Evolutionary conservation across 2,329 filamentous ascomycete species (phyloP), one percentile per base, ranked within the genome.

Genomic region (Amauroascus niger): DNA sequence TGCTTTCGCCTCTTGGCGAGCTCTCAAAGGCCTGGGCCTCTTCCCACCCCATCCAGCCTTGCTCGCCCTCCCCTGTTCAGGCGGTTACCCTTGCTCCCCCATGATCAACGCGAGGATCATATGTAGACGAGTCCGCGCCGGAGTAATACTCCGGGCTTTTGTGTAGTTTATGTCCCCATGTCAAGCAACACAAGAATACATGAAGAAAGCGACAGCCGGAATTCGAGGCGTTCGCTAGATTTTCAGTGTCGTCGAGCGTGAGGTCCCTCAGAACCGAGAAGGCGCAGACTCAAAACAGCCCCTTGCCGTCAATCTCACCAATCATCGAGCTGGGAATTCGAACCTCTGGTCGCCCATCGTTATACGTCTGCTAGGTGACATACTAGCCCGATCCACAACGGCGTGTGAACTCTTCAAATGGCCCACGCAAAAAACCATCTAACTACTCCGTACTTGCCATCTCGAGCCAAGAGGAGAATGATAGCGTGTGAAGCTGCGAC

Each of bases 31-130:
- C 41, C 50, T 52, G 50, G 48, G 2, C 47, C 20, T n/a, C n/a
- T 22, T 41, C 35, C 18, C 47, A 9, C 22, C 2, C 20, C 35
- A 30, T 47, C 45, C 3, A 37, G 20, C 40, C 40, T n/a, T n/a
- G n/a, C n/a, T n/a, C n/a, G n/a, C 14, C 41, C 14, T 18, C 41
- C 41, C 41, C 32, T 43, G 33, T 32, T 24, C 1, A 24, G 26
- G 26, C n/a, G 33, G 11, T 43, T 37, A 32, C 7, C 46, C 26
- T 40, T 41, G 48, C 39, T n/a, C 28, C 11, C 37, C 28, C 26
- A 32, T 35, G 47, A 49, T 49, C 47, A 40, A 9, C 47, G 24
- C 47, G 47, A 41, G 47, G 47, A 40, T 49, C 33, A 41, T 28
- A 5, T 9, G 9, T 30, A 9, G 45, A 14, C 30, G 16, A 14